Evolutionary conservation across 306 rosid genomes (phyloP), one percentile per base, ranked within the genome.

Genomic region (Mimosa pudica): DNA sequence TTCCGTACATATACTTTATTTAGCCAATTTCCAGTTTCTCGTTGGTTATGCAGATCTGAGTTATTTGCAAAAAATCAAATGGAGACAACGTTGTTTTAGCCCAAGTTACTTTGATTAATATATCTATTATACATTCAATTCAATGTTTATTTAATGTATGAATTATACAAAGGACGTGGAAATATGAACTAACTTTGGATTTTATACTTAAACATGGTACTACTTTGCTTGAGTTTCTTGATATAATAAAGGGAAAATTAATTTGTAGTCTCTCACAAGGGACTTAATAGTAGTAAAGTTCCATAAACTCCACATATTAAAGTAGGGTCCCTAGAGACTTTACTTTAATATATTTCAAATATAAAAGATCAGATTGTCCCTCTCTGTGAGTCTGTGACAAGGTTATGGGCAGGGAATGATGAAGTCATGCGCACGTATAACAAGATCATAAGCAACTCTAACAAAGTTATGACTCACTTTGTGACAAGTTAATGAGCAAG

Each of bases 31-130:
- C 32, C 5, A 38, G 33, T 68, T 36, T 48, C 57, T 17, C 38
- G 67, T 74, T 30, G 30, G 69, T 14, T 11, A 68, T 67, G 36
- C 55, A 64, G 46, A 35, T 64, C 41, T 62, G 41, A 62, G 67
- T 10, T 38, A 33, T 7, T 17, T 10, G 36, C n/a, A 63, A 5
- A 63, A 33, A 63, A 32, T 33, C 69, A 63, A 35, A 44, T 5
- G 5, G 65, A 60, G 6, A 9, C 65, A 24, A 18, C 7, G 33
- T 60, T 20, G 35, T 60, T 8, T 6, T n/a, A 2, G 63, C 65
- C 24, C 3, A 8, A 3, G 33, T 24, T 62, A 41, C 12, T 16
- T 66, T 6, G 24, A 17, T 65, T 36, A n/a, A n/a, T 13, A 36
- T 16, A 3, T 6, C 13, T 17, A 33, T 16, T 54, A 8, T 2